Base-by-base conservation (phyloP, 305 asterid species). In the Galium porrigens region DNA sequence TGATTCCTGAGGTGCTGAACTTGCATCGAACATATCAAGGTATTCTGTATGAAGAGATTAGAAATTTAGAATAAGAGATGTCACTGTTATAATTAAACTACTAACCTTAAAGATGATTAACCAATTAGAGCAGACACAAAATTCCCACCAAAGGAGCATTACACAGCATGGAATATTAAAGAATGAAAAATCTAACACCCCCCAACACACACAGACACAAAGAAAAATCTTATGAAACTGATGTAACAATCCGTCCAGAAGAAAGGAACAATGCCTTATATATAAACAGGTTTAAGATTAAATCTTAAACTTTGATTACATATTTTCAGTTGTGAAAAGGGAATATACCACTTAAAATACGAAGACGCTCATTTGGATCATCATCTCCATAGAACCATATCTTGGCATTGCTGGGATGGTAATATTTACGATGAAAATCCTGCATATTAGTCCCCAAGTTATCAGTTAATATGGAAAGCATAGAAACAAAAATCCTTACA, bases 321-420 rank as follows among this genome's bases (percentile, higher is more conserved):
- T 4, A 55, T 12, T 33, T 14, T 11, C 29, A 59, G 39, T 57
- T 34, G 72, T 39, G 61, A 67, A 68, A 72, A 64, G 48, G 58
- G 71, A 42, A 20, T 73, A 69, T 76, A 92, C 99, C 97, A 69
- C 97, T 89, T 83, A 89, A 80, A 72, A 87, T 78, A 37, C 85
- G 94, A 29, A 92, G 82, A 65, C 97, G 85, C 66, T 92, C 95
- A 80, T 75, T 86, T 57, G 96, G 84, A 70, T 92, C 94, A 67
- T 92, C 99, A 32, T 92, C 96, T 61, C 99, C 99, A 70, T 92
- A 89, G 80, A 92, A 89, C 99, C 99, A 92, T 70, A 92, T 89
- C 82, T 90, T 84, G 59, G 99, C 83, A 84, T 89, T 94, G 83
- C 97, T 94, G 57, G 99, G 97, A 68, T 94, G 96, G 79, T 94